Base-by-base conservation (phyloP, 2,329 filamentous ascomycete species). In the Grosmannia serpens region DNA sequence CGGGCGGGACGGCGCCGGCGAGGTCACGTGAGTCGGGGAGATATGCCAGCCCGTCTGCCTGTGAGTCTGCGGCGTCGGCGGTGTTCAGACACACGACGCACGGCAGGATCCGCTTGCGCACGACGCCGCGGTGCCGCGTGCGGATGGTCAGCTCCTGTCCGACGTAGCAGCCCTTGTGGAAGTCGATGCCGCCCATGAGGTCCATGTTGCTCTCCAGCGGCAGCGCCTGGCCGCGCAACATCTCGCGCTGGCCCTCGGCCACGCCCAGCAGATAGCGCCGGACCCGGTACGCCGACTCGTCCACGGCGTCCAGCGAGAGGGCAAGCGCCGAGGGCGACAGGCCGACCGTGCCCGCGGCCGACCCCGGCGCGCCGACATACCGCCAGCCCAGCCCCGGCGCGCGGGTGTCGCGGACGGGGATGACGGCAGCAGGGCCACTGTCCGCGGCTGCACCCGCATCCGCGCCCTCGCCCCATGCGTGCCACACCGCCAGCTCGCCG, bases 71-170 rank as follows among this genome's bases (percentile, higher is more conserved):
- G 20, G 17, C 33, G 26, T 9, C 38, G 10, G 67, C 66, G 29
- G 73, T 70, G 41, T 69, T 70, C 8, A 74, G 74, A 70, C 92
- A 94, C 20, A 96, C 67, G 63, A 87, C 74, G 38, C 92, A 85
- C 0, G 94, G 94, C 56, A 99, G 71, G 55, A 97, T 83, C 55
- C 94, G 81, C 77, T 96, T 96, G 61, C 94, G 81, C 47, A 99
- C 89, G 20, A 99, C 89, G 26, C 94, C 94, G 15, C 88, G 91
- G 72, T 99, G 94, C 70, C 91, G 87, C 1, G 94, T 99, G 49
- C 94, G 86, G 64, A 97, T 96, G 1, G 94, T 97, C 63, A 99
- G 80, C 71, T 99, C 94, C 73, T 99, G 94, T 0, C 94, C 94
- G 9, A 97, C 84, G 71, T 99, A 99, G 73, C 94, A 99, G 9